A percentile compares a stretch with the other conserved stretches of the same genome.
These are phyloP conservation scores for Populus deltoides DNA, from an alignment of 345 rosid species.

Conservation along the genomic window DNA sequence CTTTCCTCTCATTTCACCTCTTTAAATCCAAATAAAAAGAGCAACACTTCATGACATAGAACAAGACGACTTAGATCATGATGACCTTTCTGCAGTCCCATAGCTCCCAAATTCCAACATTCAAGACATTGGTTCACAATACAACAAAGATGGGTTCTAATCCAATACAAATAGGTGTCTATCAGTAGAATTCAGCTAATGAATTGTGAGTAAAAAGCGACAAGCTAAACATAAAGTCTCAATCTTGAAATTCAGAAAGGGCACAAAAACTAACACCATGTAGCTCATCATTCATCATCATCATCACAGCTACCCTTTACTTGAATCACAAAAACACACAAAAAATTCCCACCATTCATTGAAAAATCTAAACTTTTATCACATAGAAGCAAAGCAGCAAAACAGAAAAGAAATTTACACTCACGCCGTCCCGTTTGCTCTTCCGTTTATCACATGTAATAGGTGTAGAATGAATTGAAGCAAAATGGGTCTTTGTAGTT, in stretches of 20 bases:
- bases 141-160: not conserved
- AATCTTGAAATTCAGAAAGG: not conserved
- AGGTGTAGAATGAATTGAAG: slow-evolving; percentile 57
- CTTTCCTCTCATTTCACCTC: not conserved
- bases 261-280: not conserved
- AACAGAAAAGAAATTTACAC: slow-evolving; percentile 3
- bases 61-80: not conserved
- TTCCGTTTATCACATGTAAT: slow-evolving; percentile 41
- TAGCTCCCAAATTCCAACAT: not conserved
- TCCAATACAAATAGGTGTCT: not conserved
- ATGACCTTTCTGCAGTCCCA: not conserved
- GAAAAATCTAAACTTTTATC: not conserved
- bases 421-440: slow-evolving; percentile 44
- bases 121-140: not conserved
- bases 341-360: not conserved
- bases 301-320: not conserved
- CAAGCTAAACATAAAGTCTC: not conserved
- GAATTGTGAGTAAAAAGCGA: not conserved
- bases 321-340: not conserved
- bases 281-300: not conserved
- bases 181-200: not conserved
- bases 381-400: not conserved
- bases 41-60: not conserved
- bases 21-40: not conserved
- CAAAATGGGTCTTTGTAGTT: slow-evolving; percentile 14